Evolutionary conservation across 805 yeast genomes (phyloP).

Genomic region (Lachancea sp.): DNA sequence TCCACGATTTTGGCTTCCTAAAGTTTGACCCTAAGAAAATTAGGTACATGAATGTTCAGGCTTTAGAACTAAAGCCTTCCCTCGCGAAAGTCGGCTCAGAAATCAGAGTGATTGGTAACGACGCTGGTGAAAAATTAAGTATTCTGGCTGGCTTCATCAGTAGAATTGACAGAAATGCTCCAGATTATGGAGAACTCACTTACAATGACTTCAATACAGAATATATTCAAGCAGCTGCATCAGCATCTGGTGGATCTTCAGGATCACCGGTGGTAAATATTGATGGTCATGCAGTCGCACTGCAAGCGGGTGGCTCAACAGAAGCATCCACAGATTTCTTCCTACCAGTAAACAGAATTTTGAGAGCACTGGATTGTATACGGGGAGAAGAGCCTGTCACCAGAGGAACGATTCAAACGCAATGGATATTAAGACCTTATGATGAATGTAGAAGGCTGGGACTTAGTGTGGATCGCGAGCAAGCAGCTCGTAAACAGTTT

Average conservation of each 20-base stretch:
- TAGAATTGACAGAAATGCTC: conserved; percentile 87
- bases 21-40: conserved; percentile 66
- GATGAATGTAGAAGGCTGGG: conserved; percentile 90
- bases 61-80: conserved; percentile 68
- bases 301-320: conserved; percentile 90
- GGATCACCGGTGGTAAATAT: conserved; percentile 95
- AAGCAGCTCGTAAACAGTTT: conserved; percentile 55
- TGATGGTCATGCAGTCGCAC: conserved; percentile 80
- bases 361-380: conserved; percentile 71
- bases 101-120: conserved; percentile 92
- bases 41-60: conserved; percentile 66
- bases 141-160: conserved; percentile 75
- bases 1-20: conserved; percentile 89
- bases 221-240: conserved; percentile 92
- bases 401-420: conserved; percentile 88
- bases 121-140: conserved; percentile 89
- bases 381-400: conserved; percentile 56
- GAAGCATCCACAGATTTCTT: conserved; percentile 93
- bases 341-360: conserved; percentile 75
- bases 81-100: conserved; percentile 88
- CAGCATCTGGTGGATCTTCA: conserved; percentile 92
- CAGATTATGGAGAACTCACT: conserved; percentile 81
- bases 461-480: conserved; percentile 66
- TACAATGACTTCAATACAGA: conserved; percentile 92
- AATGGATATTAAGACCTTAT: conserved; percentile 79